phyloP scores from a whole-genome alignment of 352 stramenopile genomes.

The Phytophthora litchii region DNA sequence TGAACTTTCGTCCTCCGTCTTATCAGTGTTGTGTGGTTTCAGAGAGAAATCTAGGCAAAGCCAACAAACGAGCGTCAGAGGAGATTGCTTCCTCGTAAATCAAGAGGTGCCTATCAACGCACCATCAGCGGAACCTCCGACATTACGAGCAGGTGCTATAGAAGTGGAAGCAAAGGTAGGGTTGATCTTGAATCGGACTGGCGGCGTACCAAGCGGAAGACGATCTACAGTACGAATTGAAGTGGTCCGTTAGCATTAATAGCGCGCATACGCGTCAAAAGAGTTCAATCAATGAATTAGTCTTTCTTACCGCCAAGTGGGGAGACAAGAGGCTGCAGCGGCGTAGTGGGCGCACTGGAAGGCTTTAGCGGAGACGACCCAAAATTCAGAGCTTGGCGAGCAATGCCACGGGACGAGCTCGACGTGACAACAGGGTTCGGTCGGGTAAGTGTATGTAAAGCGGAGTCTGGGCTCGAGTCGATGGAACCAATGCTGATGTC shows the following conservation, averaged over 20 bases:
- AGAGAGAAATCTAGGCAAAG: slow-evolving; percentile 47
- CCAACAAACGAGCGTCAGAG: slow-evolving; percentile 6
- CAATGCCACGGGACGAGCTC: slow-evolving; percentile 29
- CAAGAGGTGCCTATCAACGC: slow-evolving; percentile 1
- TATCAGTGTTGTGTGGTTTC: slow-evolving; percentile 40
- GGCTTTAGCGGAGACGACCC: slow-evolving; percentile 36
- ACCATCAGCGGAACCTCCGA: slow-evolving; percentile 49
- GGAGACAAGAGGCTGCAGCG: slow-evolving; percentile 39
- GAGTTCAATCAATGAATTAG: slow-evolving; percentile 32
- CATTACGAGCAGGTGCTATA: slow-evolving; percentile 27
- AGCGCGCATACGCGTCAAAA: slow-evolving; percentile 16
- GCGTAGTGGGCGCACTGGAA: slow-evolving; percentile 30
- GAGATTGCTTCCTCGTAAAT: not conserved
- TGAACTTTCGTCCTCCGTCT: slow-evolving; percentile 7
- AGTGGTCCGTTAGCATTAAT: slow-evolving; percentile 36
- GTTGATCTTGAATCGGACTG: slow-evolving; percentile 58
- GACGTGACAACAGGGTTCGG: slow-evolving; percentile 40
- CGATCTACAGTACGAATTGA: slow-evolving; percentile 38
- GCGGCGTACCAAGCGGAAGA: slow-evolving; percentile 48
- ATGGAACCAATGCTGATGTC: slow-evolving; percentile 50
- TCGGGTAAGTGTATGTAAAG: slow-evolving; percentile 39
- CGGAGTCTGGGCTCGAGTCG: slow-evolving; percentile 50
- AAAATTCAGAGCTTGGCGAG: slow-evolving; percentile 58
- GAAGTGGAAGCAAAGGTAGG: slow-evolving; percentile 46
- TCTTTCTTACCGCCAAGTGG: slow-evolving; percentile 48